Percentiles rank a stretch among this genome's conserved stretches.
Evolutionary conservation across 768 basidiomycete genomes (phyloP).

Genomic region (Tylopilus rubrobrunneus): DNA sequence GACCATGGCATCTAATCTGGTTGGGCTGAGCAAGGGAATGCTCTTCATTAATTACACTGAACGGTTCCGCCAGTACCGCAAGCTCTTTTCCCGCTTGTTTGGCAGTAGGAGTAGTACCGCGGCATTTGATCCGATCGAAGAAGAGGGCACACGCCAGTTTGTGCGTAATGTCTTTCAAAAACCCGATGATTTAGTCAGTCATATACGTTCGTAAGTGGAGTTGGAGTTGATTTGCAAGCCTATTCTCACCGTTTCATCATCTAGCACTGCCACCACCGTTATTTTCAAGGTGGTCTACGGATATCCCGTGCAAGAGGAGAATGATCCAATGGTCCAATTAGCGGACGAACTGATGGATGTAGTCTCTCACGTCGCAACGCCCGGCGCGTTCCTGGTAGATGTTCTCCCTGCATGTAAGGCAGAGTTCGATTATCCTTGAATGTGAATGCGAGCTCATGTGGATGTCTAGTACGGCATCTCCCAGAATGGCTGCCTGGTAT

Average conservation of each 20-base stretch:
- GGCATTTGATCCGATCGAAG: constrained; percentile 14
- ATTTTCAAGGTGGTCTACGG: constrained; percentile 41
- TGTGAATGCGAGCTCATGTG: neutral
- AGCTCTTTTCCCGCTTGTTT: constrained; percentile 5
- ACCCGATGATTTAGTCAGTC: constrained; percentile 14
- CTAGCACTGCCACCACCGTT: constrained; percentile 19
- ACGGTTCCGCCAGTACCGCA: constrained; percentile 4
- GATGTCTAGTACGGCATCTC: constrained; percentile 23
- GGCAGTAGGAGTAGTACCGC: constrained; percentile 12
- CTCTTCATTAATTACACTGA: constrained; percentile 8
- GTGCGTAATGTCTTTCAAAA: constrained; percentile 13
- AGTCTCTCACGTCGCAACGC: neutral
- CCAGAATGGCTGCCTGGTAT: constrained; percentile 36
- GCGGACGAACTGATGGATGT: constrained; percentile 20
- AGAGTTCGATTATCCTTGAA: too few relatives aligned
- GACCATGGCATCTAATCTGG: constrained; percentile 16
- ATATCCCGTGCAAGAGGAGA: constrained; percentile 32
- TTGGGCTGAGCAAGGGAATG: neutral
- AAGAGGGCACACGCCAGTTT: constrained; percentile 18
- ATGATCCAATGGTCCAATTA: constrained; percentile 36
- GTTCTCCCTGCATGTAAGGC: constrained; percentile 19
- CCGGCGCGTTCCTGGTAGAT: constrained; percentile 17
- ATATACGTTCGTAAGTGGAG: constrained; percentile 21
- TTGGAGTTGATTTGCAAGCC: too few relatives aligned
- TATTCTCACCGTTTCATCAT: neutral